Percentiles rank a stretch among this genome's conserved stretches.
These are phyloP conservation scores for Colletotrichum lini DNA, from an alignment of 2,329 filamentous ascomycete genomes.

Conservation along the genomic window DNA sequence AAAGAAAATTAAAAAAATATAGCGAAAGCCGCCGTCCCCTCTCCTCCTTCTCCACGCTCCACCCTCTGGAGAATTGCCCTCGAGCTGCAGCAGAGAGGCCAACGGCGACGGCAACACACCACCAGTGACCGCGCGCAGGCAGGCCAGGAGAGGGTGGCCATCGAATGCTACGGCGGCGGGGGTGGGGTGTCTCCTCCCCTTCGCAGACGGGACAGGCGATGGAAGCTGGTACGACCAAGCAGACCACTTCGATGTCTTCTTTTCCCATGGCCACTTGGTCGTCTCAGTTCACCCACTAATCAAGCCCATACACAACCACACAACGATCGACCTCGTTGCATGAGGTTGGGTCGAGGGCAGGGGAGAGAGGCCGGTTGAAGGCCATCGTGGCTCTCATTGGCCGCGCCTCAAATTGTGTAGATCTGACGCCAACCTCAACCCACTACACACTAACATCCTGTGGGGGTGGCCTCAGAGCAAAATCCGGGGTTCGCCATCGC, in stretches of 20 bases:
- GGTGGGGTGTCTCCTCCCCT: slow-evolving; percentile 12
- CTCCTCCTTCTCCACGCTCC: slow-evolving; percentile 32
- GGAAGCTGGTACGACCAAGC: slow-evolving; percentile 16
- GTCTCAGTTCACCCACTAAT: slow-evolving; percentile 14
- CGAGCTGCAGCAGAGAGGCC: background rate
- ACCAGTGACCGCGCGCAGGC: background rate
- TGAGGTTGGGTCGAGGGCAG: slow-evolving; percentile 26
- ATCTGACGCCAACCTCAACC: slow-evolving; percentile 26
- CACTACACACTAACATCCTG: slow-evolving; percentile 5
- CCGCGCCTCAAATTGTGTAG: slow-evolving; percentile 7
- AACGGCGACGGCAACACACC: slow-evolving; percentile 24
- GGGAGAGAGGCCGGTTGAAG: slow-evolving; percentile 25
- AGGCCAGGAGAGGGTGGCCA: slow-evolving; percentile 20
- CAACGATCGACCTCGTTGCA: slow-evolving; percentile 33
- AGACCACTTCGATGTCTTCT: slow-evolving; percentile 17
- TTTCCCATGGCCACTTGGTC: slow-evolving; percentile 10
- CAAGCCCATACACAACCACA: slow-evolving; percentile 20
- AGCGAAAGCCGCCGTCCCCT: slow-evolving; percentile 31
- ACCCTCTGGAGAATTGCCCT: slow-evolving; percentile 26
- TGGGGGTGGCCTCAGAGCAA: slow-evolving; percentile 33
- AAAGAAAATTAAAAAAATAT: background rate
- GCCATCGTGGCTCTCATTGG: slow-evolving; percentile 24
- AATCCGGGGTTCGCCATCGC: slow-evolving; percentile 30
- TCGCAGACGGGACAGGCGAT: background rate
- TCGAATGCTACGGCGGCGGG: slow-evolving; percentile 32